These are phyloP conservation scores for Solanum hybrid DNA, from an alignment of 305 asterid species.

Conservation along the genomic window DNA sequence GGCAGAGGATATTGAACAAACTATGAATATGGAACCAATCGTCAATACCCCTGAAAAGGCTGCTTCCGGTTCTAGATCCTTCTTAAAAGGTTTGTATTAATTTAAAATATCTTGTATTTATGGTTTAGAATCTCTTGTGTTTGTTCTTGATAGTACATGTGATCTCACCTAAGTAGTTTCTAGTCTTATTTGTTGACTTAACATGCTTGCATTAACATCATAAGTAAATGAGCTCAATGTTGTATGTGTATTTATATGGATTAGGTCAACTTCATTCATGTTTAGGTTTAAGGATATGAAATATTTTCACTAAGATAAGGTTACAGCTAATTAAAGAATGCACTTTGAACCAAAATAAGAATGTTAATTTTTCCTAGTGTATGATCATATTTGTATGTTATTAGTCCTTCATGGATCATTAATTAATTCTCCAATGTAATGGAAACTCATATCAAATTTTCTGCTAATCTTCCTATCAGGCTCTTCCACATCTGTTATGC, in stretches of 20 bases:
- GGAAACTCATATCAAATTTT: background rate
- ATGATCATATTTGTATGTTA: background rate
- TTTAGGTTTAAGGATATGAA: background rate
- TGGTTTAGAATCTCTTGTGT: background rate
- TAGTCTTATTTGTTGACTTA: background rate
- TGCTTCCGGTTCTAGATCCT: background rate
- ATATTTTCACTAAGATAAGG: no score
- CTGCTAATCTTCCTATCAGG: background rate
- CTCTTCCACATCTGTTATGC: background rate
- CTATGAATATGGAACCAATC: constrained; percentile 6
- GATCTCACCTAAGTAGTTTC: background rate
- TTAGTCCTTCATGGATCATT: background rate
- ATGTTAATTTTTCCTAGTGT: background rate
- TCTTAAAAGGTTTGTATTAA: background rate
- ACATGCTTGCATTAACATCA: background rate
- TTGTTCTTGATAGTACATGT: background rate
- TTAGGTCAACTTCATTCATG: background rate
- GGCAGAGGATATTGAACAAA: background rate
- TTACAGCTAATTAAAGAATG: background rate
- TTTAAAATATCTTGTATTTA: background rate
- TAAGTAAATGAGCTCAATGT: background rate
- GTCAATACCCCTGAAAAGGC: background rate
- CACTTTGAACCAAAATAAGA: background rate
- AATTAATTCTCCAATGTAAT: background rate
- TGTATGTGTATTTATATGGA: background rate